These are phyloP conservation scores for Dovyalis caffra DNA, from an alignment of 345 rosid species.

Conservation along the genomic window DNA sequence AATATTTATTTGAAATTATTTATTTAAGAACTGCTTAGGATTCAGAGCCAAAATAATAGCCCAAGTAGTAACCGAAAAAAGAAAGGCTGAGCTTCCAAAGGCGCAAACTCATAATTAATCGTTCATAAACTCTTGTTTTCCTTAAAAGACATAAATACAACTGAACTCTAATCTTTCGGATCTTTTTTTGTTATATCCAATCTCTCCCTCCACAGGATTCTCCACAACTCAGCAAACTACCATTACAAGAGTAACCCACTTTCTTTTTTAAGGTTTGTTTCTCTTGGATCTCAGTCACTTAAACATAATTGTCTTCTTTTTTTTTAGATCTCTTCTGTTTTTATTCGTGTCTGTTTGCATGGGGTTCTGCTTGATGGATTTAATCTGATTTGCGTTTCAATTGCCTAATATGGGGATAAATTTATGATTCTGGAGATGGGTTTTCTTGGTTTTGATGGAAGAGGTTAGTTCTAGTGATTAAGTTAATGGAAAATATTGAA, in stretches of 20 bases:
- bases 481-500: background rate
- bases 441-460: background rate
- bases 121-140: background rate
- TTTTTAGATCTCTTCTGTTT: slow-evolving; percentile 1
- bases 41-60: too few relatives aligned
- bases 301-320: background rate
- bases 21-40: too few relatives aligned
- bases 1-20: too few relatives aligned
- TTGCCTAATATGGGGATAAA: background rate
- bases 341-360: background rate
- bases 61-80: too few relatives aligned
- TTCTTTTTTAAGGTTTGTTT: slow-evolving; percentile 11
- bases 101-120: too few relatives aligned
- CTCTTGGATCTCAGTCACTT: background rate
- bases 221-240: background rate
- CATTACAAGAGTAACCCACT: background rate
- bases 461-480: background rate
- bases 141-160: background rate
- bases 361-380: background rate
- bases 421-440: background rate
- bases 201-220: background rate
- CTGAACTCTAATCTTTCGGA: background rate
- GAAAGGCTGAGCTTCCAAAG: too few relatives aligned
- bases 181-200: background rate
- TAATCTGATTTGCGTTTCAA: background rate